A percentile compares a stretch with the other conserved stretches of the same genome.
These are phyloP conservation scores for Hortiboletus flavorubellus DNA, from an alignment of 768 basidiomycete species.

Conservation along the genomic window DNA sequence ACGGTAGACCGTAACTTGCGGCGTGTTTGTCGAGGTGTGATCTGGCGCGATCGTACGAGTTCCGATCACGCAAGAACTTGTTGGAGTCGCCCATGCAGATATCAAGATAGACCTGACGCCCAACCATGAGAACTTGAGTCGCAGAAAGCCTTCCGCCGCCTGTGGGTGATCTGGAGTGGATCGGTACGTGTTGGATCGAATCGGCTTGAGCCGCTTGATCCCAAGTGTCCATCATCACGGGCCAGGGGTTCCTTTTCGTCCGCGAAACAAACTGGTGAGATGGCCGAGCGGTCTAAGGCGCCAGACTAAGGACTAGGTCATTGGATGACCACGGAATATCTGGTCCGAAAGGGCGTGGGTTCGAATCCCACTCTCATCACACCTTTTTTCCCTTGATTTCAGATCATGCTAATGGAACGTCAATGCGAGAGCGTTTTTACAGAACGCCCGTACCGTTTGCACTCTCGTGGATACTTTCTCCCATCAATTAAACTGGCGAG, in stretches of 20 bases:
- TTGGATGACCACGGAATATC: conserved; percentile 28
- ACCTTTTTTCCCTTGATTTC: background rate
- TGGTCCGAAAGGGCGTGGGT: conserved; percentile 42
- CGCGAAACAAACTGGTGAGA: conserved; percentile 26
- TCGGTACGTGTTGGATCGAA: background rate
- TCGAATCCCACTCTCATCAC: conserved; percentile 40
- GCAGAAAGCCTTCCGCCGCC: background rate
- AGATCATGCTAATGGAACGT: too few relatives aligned
- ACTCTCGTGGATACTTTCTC: background rate
- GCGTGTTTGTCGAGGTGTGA: conserved; percentile 37
- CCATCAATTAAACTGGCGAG: conserved; percentile 19
- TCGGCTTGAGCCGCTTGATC: background rate
- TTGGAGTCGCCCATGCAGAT: conserved; percentile 39
- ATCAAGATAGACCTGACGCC: conserved; percentile 35
- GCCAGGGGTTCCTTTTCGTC: background rate
- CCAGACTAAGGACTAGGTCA: conserved; percentile 51
- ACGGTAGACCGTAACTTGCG: conserved; percentile 41
- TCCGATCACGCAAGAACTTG: conserved; percentile 22
- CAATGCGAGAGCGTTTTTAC: too few relatives aligned
- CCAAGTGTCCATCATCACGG: background rate
- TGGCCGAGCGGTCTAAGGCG: conserved; percentile 64
- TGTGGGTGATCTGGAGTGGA: background rate
- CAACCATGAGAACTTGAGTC: conserved; percentile 4
- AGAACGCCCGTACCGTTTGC: too few relatives aligned
- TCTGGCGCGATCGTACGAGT: conserved; percentile 33